Conservation (phyloP, 2,329 filamentous ascomycete genomes). For the Metarhizium sp. region DNA sequence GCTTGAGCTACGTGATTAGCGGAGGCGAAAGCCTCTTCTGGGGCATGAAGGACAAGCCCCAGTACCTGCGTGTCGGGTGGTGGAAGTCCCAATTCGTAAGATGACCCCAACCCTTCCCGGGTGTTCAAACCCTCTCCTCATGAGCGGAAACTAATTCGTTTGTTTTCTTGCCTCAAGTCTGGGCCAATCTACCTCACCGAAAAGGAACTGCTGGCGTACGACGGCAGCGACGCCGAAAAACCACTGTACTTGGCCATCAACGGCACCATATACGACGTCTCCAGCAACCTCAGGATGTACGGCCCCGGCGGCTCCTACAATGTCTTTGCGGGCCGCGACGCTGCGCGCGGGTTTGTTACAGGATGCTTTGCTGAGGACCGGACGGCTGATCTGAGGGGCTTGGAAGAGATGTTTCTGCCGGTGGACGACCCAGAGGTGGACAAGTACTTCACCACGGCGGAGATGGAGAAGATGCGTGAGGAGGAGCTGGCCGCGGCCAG, state of each 20-base stretch:
- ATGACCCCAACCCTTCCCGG: no score
- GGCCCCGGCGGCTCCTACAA: constrained; percentile 80
- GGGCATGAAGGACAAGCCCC: constrained; percentile 50
- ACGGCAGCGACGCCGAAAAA: constrained; percentile 63
- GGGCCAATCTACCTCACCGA: constrained; percentile 65
- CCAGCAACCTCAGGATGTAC: constrained; percentile 59
- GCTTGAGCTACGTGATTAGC: constrained; percentile 68
- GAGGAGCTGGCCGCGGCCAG: constrained; percentile 57
- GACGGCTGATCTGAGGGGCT: constrained; percentile 74
- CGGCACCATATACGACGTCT: constrained; percentile 78
- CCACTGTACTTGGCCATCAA: constrained; percentile 90
- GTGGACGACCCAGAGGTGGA: constrained; percentile 55
- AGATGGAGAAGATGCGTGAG: constrained; percentile 44
- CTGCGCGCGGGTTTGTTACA: constrained; percentile 81
- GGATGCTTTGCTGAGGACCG: constrained; percentile 85
- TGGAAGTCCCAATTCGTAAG: constrained; percentile 55
- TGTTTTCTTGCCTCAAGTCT: constrained; percentile 22
- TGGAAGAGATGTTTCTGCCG: constrained; percentile 75
- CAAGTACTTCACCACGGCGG: constrained; percentile 41
- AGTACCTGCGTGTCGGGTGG: constrained; percentile 49
- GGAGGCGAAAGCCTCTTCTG: constrained; percentile 61
- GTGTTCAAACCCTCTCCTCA: not conserved
- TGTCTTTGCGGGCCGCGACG: constrained; percentile 80
- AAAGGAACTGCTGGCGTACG: constrained; percentile 61
- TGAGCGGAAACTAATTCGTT: not conserved